Conservation (phyloP, 2,329 filamentous ascomycete genomes). For the Fusarium sublunatum region DNA sequence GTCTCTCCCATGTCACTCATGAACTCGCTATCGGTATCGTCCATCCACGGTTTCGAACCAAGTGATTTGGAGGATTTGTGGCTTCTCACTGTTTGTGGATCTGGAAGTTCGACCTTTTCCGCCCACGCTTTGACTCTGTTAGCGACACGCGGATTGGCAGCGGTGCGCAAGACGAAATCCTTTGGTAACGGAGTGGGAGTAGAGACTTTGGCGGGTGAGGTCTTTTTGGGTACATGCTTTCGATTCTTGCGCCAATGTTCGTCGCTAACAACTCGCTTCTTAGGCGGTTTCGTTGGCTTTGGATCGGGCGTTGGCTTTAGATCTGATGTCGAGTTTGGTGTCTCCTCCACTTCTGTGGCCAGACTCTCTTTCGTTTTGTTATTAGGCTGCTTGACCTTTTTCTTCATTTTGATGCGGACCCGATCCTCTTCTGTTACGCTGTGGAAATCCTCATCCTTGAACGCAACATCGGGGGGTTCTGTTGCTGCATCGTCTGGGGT, state of each 20-base stretch:
- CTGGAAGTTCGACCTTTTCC: slow-evolving; percentile 63
- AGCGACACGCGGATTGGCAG: slow-evolving; percentile 65
- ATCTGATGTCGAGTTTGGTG: slow-evolving; percentile 35
- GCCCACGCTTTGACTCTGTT: slow-evolving; percentile 74
- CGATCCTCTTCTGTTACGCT: slow-evolving; percentile 72
- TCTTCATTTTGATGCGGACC: slow-evolving; percentile 65
- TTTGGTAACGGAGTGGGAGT: slow-evolving; percentile 61
- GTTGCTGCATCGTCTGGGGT: slow-evolving; percentile 64
- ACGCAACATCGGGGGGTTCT: slow-evolving; percentile 71
- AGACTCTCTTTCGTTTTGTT: slow-evolving; percentile 47
- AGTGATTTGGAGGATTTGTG: slow-evolving; percentile 53
- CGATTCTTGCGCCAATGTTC: slow-evolving; percentile 83
- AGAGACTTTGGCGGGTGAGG: slow-evolving; percentile 51
- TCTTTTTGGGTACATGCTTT: slow-evolving; percentile 59
- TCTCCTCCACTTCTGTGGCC: slow-evolving; percentile 39
- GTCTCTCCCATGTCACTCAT: slow-evolving; percentile 45
- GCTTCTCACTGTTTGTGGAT: slow-evolving; percentile 53
- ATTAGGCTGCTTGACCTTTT: slow-evolving; percentile 55
- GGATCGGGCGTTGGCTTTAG: slow-evolving; percentile 40
- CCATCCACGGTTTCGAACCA: slow-evolving; percentile 42
- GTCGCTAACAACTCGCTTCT: slow-evolving; percentile 93
- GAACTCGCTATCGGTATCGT: slow-evolving; percentile 45
- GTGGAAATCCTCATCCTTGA: slow-evolving; percentile 65
- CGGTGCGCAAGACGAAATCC: slow-evolving; percentile 65
- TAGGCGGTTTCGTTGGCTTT: slow-evolving; percentile 69